Evolutionary conservation across 495 filamentous ascomycete species (phyloP).

Genomic region (Articulospora tetracladia): DNA sequence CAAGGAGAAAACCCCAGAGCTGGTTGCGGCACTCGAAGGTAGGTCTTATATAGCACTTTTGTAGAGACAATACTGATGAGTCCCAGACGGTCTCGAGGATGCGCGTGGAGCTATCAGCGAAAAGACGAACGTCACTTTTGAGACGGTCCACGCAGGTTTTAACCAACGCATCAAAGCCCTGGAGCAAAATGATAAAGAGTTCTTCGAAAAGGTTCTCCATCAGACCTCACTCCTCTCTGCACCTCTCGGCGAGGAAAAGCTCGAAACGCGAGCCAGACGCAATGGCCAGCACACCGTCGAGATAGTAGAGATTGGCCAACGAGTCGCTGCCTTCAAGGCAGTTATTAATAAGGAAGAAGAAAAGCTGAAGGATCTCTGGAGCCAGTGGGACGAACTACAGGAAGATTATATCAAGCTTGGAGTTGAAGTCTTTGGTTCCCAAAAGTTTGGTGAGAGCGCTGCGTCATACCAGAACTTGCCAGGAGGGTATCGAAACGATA

Average conservation of each 20-base stretch:
- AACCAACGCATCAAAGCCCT: slow-evolving; percentile 5
- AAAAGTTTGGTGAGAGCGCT: slow-evolving; percentile 1
- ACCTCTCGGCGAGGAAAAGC: slow-evolving; percentile 7
- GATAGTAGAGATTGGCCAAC: slow-evolving; percentile 18
- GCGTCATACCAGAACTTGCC: not conserved
- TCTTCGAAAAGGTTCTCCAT: slow-evolving; percentile 20
- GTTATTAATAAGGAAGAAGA: slow-evolving; percentile 20
- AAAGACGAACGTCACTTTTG: slow-evolving; percentile 19
- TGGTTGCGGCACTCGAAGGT: not conserved
- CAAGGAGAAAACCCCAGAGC: slow-evolving; percentile 7
- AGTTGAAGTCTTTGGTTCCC: slow-evolving; percentile 13
- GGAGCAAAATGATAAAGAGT: slow-evolving; percentile 13
- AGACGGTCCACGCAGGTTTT: slow-evolving; percentile 19
- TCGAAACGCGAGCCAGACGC: slow-evolving; percentile 11
- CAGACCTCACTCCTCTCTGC: slow-evolving; percentile 5
- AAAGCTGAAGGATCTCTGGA: slow-evolving; percentile 22
- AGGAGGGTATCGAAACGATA: slow-evolving; percentile 11
- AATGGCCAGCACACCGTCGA: slow-evolving; percentile 11
- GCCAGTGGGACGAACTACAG: slow-evolving; percentile 21
- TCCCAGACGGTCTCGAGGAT: slow-evolving; percentile 15
- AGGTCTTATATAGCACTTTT: slow-evolving; percentile 11
- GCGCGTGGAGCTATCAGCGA: slow-evolving; percentile 14
- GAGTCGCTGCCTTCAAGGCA: slow-evolving; percentile 13
- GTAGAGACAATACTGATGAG: not conserved
- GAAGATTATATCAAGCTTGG: slow-evolving; percentile 19